A percentile compares a stretch with the other conserved stretches of the same genome.
Conservation (phyloP, 306 rosid genomes). For the Cicer judaicum region DNA sequence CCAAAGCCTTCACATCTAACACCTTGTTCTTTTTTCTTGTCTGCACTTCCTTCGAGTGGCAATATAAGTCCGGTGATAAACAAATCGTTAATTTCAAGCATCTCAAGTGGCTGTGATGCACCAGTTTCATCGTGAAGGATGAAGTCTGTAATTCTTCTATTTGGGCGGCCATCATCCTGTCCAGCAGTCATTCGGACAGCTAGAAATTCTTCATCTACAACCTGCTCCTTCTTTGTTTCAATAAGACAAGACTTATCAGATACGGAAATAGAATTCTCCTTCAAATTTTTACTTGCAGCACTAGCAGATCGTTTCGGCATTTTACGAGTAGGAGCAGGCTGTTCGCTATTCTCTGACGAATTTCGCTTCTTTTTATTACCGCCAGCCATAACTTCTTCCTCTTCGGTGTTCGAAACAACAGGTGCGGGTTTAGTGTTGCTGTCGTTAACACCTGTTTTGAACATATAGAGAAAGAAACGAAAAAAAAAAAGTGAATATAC, state of each 20-base stretch:
- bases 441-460: conserved; percentile 48
- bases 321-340: conserved; percentile 60
- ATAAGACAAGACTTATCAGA: conserved; percentile 61
- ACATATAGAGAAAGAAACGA: neutral
- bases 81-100: conserved; percentile 76
- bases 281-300: conserved; percentile 72
- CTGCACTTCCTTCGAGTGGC: conserved; percentile 64
- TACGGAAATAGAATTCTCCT: conserved; percentile 60
- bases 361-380: conserved; percentile 61
- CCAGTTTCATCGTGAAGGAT: conserved; percentile 77
- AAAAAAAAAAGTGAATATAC: neutral
- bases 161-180: conserved; percentile 62
- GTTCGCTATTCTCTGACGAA: conserved; percentile 53
- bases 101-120: conserved; percentile 65
- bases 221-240: conserved; percentile 61
- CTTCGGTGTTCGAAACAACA: conserved; percentile 38
- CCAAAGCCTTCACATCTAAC: conserved; percentile 85
- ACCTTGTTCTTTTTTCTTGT: conserved; percentile 70
- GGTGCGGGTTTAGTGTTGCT: conserved; percentile 38
- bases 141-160: conserved; percentile 78
- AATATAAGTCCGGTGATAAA: conserved; percentile 74
- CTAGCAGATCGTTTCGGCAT: conserved; percentile 93
- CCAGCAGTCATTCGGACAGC: conserved; percentile 72
- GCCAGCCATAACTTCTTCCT: conserved; percentile 45
- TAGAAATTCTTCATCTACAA: conserved; percentile 68